Conservation (phyloP, 129 eudicot genomes). For the Rutidosis leptorrhynchoides region DNA sequence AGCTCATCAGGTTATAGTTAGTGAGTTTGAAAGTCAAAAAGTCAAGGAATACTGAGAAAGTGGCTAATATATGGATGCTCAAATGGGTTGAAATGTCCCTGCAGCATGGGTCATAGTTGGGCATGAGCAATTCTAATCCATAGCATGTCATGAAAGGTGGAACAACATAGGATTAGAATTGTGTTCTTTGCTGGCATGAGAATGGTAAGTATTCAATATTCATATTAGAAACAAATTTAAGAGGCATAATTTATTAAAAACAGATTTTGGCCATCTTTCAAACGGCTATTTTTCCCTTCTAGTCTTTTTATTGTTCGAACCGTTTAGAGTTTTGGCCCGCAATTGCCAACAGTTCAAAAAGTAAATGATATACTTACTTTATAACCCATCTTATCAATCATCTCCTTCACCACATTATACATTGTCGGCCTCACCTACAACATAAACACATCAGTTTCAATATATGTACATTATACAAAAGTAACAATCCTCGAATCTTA, state of each 20-base stretch:
- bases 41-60: too few relatives aligned
- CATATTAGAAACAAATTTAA: not conserved
- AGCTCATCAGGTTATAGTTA: too few relatives aligned
- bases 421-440: constrained; percentile 87
- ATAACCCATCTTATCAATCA: constrained; percentile 97
- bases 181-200: too few relatives aligned
- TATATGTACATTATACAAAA: not conserved
- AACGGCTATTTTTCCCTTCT: not conserved
- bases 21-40: too few relatives aligned
- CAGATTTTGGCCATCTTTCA: not conserved
- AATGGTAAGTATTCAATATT: too few relatives aligned
- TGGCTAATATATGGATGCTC: too few relatives aligned
- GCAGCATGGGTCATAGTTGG: too few relatives aligned
- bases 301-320: not conserved
- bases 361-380: constrained; percentile 39
- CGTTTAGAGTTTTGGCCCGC: not conserved
- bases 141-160: too few relatives aligned
- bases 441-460: constrained; percentile 8
- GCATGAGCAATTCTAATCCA: too few relatives aligned
- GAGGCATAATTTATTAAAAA: not conserved
- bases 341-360: not conserved
- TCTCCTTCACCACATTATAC: constrained; percentile 79
- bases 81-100: too few relatives aligned
- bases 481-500: constrained; percentile 10
- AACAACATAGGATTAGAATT: too few relatives aligned